Evolutionary conservation across 257 asterid species (phyloP).

Genomic region (Plantago ovata): DNA sequence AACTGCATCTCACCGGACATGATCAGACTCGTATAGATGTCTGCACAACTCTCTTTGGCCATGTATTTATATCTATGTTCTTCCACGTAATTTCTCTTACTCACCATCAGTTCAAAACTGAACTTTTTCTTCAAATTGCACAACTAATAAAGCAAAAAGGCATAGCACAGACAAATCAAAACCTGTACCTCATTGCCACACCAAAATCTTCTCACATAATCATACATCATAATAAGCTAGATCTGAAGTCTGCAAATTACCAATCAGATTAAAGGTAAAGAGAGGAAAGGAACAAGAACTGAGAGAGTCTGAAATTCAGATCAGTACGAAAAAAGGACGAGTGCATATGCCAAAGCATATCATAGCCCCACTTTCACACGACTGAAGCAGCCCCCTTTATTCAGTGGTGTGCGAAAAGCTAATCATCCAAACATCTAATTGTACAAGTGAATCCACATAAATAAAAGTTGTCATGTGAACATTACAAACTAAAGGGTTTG

Average conservation of each 20-base stretch:
- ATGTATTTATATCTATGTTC: not conserved
- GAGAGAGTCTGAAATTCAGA: not conserved
- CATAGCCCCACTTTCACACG: not conserved
- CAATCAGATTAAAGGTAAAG: constrained; percentile 2
- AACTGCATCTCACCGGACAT: not conserved
- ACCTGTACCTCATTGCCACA: not conserved
- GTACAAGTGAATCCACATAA: not conserved
- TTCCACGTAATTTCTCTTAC: not conserved
- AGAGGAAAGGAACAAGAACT: constrained; percentile 2
- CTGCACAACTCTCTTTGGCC: not conserved
- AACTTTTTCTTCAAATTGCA: too few relatives aligned
- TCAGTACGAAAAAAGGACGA: not conserved
- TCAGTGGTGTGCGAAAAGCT: not conserved
- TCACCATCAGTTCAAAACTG: too few relatives aligned
- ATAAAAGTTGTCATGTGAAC: too few relatives aligned
- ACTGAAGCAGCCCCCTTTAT: constrained; percentile 1
- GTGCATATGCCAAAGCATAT: not conserved
- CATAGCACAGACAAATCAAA: not conserved
- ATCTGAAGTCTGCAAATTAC: not conserved
- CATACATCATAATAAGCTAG: not conserved
- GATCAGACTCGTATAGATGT: not conserved
- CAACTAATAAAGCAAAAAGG: not conserved
- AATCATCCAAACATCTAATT: not conserved
- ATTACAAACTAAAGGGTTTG: not conserved
- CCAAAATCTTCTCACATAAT: not conserved